A percentile compares a stretch with the other conserved stretches of the same genome.
Conservation (phyloP, 495 filamentous ascomycete species). For the Beverwykella pulmonaria region DNA sequence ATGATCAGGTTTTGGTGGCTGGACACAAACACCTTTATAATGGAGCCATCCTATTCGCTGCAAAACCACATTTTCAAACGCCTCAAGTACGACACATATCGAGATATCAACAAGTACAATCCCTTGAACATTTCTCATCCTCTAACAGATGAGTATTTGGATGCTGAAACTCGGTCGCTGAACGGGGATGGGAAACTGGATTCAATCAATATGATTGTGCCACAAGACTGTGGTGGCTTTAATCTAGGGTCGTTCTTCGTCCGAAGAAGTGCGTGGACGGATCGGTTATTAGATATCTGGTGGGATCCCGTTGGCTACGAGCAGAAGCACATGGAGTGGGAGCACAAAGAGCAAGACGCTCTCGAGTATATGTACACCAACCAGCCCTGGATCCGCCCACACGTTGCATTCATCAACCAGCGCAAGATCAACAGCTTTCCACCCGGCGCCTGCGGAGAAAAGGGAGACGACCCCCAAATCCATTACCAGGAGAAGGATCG, state of each 20-base stretch:
- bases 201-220: constrained; percentile 84
- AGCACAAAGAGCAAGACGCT: constrained; percentile 97
- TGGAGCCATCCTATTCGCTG: constrained; percentile 92
- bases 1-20: constrained; percentile 99
- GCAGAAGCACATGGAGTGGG: constrained; percentile 99
- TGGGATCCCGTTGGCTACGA: constrained; percentile 99
- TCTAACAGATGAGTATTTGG: constrained; percentile 69
- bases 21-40: constrained; percentile 95
- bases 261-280: constrained; percentile 80
- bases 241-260: constrained; percentile 97
- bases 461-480: constrained; percentile 68
- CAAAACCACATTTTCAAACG: constrained; percentile 87
- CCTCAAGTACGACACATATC: constrained; percentile 75
- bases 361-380: constrained; percentile 87
- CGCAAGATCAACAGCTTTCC: constrained; percentile 95
- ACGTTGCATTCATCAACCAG: constrained; percentile 87
- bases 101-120: constrained; percentile 95
- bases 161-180: constrained; percentile 67
- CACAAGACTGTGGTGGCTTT: constrained; percentile 95
- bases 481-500: constrained; percentile 85
- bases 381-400: constrained; percentile 90
- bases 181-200: constrained; percentile 71
- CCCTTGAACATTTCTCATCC: constrained; percentile 93
- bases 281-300: constrained; percentile 92
- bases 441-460: constrained; percentile 81